Evolutionary conservation across 2,329 filamentous ascomycete species (phyloP).

Genomic region (Kalmusia sp.): DNA sequence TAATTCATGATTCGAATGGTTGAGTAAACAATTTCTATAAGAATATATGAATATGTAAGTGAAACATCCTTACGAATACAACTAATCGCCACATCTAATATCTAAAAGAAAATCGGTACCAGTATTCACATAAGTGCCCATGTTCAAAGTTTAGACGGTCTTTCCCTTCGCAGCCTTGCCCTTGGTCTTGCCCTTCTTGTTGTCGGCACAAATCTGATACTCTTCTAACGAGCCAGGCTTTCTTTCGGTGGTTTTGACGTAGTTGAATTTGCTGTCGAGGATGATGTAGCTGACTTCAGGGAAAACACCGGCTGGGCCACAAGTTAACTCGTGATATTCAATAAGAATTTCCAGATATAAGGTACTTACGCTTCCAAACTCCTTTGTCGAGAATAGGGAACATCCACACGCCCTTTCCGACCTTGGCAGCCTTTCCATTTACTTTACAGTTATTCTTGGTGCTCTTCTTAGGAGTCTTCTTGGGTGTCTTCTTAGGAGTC

Average conservation of each 20-base stretch:
- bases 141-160: not conserved
- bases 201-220: not conserved
- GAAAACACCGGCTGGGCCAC: not conserved
- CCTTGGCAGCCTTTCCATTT: not conserved
- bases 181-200: not conserved
- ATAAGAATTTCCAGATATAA: not conserved
- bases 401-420: constrained; percentile 5
- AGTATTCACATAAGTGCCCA: not conserved
- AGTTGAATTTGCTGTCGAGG: constrained; percentile 7
- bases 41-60: not conserved
- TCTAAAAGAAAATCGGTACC: too few species aligned
- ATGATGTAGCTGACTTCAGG: constrained; percentile 6
- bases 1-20: not conserved
- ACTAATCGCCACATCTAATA: not conserved
- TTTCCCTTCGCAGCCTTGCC: not conserved
- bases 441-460: not conserved
- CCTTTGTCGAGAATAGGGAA: constrained; percentile 6
- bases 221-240: constrained; percentile 2
- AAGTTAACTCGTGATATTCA: not conserved
- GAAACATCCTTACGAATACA: not conserved
- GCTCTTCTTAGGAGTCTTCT: not conserved
- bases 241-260: constrained; percentile 6
- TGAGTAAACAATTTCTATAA: not conserved
- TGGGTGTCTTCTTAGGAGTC: not conserved
- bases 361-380: constrained; percentile 8